Base-by-base conservation (phyloP, 2,329 filamentous ascomycete genomes). In the Teratosphaeria pseudoeucalypti region DNA sequence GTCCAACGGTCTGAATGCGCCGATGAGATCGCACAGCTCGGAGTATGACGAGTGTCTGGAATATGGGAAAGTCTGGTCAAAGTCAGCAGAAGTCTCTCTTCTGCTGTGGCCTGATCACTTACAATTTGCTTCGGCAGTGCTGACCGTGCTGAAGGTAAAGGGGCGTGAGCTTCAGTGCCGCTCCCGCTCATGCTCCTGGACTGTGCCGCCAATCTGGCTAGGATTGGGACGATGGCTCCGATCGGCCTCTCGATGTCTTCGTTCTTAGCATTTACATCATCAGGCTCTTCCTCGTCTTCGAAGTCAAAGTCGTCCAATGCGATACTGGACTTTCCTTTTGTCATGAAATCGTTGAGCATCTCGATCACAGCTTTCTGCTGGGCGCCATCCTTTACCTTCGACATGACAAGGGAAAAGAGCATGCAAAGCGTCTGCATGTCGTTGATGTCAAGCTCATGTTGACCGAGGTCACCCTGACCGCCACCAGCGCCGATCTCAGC, bases 11-110 rank as follows among this genome's bases (percentile, higher is more conserved):
- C 76, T 81, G 66, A 96, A 88, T 0, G 79, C 77, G 2, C 77
- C 71, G 0, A 96, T 78, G 0, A 96, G 75, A 57, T 84, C 75
- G 63, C 89, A 87, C 2, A 95, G 80, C 70, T 96, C 92, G 0
- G 79, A 76, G 61, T 94, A 92, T 0, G 90, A 95, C 0, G 92
- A 95, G 72, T 97, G 92, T 0, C 92, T 83, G 0, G 92, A 92
- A 69, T 92, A 96, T 0, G 92, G 89, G 65, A 96, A 96, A 23
- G 76, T 79, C 68, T 70, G 49, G 14, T 34, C 10, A 19, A 12
- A 39, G 58, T 65, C 47, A 65, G 56, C 27, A 14, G 7, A 14
- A 2, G 53, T 39, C 14, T 11, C 2, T 16, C 12, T 5, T 34
- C 12, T 27, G 27, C 47, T 16, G 11, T 9, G n/a, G 47, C 19